phyloP scores from a whole-genome alignment of 148 eudicot genomes.

The Mesembryanthemum crystallinum region DNA sequence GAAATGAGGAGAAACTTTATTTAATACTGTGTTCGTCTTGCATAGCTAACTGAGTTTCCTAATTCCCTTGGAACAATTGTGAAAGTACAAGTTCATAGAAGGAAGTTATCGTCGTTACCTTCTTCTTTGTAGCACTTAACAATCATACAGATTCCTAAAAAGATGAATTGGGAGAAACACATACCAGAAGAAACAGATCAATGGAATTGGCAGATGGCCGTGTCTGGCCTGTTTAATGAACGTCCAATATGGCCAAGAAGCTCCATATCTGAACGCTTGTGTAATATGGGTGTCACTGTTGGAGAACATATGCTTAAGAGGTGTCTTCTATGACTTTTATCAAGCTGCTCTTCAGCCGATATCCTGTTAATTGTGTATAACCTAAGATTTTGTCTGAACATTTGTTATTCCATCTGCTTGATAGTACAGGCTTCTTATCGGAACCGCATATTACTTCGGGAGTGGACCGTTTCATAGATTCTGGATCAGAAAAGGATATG shows the following conservation, averaged over 20 bases:
- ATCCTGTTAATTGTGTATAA: neutral
- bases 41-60: no score
- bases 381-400: conserved; percentile 11
- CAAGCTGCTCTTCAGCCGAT: conserved; percentile 1
- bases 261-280: conserved; percentile 68
- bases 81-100: no score
- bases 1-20: no score
- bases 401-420: conserved; percentile 7
- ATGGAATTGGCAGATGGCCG: conserved; percentile 70
- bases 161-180: conserved; percentile 66
- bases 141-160: conserved; percentile 80
- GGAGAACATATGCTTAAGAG: conserved; percentile 59
- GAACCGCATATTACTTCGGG: conserved; percentile 83
- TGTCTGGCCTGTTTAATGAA: conserved; percentile 83
- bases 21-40: no score
- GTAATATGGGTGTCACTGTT: conserved; percentile 53
- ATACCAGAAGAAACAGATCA: conserved; percentile 57
- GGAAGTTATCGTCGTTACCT: neutral
- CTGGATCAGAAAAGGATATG: conserved; percentile 94
- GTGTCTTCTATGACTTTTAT: conserved; percentile 30
- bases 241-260: conserved; percentile 83
- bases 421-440: conserved; percentile 67
- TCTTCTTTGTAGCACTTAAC: conserved; percentile 41
- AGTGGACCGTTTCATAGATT: conserved; percentile 91
- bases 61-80: no score